These are phyloP conservation scores for Echria macrotheca DNA, from an alignment of 495 filamentous ascomycete genomes.

Conservation along the genomic window DNA sequence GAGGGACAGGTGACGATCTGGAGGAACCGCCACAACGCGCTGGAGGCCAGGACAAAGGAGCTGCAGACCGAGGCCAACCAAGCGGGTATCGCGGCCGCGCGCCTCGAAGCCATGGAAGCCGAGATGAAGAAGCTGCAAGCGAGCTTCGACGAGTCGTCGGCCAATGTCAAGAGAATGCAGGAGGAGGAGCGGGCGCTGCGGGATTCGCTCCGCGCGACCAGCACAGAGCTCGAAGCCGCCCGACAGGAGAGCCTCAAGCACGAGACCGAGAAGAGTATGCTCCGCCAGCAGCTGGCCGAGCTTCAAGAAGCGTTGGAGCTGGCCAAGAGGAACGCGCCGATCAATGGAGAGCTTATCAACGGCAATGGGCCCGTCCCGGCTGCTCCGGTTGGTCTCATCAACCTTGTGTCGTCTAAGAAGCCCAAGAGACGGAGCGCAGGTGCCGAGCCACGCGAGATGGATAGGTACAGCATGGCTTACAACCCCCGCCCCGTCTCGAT, in stretches of 20 bases:
- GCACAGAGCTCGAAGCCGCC: slow-evolving; percentile 69
- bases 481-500: slow-evolving; percentile 95
- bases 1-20: slow-evolving; percentile 92
- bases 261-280: slow-evolving; percentile 74
- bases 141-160: slow-evolving; percentile 76
- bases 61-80: slow-evolving; percentile 96
- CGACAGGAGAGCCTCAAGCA: slow-evolving; percentile 62
- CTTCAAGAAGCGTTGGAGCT: slow-evolving; percentile 89
- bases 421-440: slow-evolving; percentile 92
- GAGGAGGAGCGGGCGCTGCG: slow-evolving; percentile 81
- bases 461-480: slow-evolving; percentile 84
- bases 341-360: slow-evolving; percentile 69
- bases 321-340: slow-evolving; percentile 59
- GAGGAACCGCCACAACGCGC: slow-evolving; percentile 83
- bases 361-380: slow-evolving; percentile 46
- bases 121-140: slow-evolving; percentile 90
- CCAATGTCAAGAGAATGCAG: slow-evolving; percentile 86
- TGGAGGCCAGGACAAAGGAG: slow-evolving; percentile 86
- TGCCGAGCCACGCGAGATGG: slow-evolving; percentile 73
- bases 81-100: slow-evolving; percentile 88
- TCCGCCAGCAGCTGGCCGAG: slow-evolving; percentile 82
- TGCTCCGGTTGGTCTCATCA: slow-evolving; percentile 77
- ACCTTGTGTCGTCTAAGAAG: slow-evolving; percentile 94
- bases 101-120: slow-evolving; percentile 79
- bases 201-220: slow-evolving; percentile 69